Evolutionary conservation across 306 rosid genomes (phyloP).

Genomic region (Morella rubra): DNA sequence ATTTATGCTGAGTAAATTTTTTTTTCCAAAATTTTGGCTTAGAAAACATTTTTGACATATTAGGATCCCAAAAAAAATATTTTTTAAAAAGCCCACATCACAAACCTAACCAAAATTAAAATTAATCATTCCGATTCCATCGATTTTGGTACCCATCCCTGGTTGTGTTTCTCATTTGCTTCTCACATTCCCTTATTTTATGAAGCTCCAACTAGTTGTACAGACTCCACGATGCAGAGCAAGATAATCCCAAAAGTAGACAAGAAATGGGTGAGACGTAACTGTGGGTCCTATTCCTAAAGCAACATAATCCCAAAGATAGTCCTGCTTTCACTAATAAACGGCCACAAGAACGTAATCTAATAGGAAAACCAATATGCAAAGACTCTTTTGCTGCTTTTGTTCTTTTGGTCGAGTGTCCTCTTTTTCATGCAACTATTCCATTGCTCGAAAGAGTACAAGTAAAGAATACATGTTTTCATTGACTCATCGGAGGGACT

Average conservation of each 20-base stretch:
- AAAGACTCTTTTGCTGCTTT: background rate
- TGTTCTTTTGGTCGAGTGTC: background rate
- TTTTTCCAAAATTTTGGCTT: too few species aligned
- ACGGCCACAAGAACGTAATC: background rate
- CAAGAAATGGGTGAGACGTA: background rate
- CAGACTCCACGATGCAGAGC: constrained; percentile 20
- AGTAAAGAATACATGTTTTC: constrained; percentile 31
- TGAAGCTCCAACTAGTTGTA: background rate
- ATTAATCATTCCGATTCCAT: too few species aligned
- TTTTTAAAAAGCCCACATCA: too few species aligned
- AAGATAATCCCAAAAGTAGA: constrained; percentile 15
- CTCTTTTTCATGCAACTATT: background rate
- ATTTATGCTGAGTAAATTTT: too few species aligned
- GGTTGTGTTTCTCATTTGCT: background rate
- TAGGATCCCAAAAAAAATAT: too few species aligned
- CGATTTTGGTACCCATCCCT: too few species aligned
- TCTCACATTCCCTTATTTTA: background rate
- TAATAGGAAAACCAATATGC: constrained; percentile 5
- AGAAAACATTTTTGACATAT: too few species aligned
- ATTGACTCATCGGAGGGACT: constrained; percentile 8
- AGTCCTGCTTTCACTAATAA: constrained; percentile 22
- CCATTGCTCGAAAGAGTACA: constrained; percentile 12
- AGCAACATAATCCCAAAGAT: constrained; percentile 16
- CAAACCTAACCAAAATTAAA: too few species aligned
- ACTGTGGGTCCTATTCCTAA: constrained; percentile 18